A percentile compares a stretch with the other conserved stretches of the same genome.
These are phyloP conservation scores for Fonsecaea multimorphosa DNA, from an alignment of 2,329 filamentous ascomycete genomes.

Conservation along the genomic window DNA sequence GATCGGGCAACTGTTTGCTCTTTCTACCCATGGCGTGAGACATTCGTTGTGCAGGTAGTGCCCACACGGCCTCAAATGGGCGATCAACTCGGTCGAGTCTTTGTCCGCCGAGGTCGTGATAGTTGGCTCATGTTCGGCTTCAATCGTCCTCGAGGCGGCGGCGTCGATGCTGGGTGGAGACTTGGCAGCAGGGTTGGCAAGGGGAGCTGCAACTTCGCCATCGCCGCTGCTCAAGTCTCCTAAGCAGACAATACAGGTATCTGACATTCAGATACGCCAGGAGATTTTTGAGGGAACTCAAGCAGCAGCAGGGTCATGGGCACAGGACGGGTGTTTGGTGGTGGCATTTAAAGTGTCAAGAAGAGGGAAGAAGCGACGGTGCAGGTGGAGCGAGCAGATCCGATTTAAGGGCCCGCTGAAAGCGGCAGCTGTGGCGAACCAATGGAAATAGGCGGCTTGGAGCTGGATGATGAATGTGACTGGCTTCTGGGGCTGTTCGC, in stretches of 20 bases:
- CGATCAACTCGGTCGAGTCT: constrained; percentile 53
- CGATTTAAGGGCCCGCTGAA: constrained; percentile 23
- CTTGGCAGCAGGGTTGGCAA: constrained; percentile 52
- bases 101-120: constrained; percentile 35
- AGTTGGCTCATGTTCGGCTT: constrained; percentile 42
- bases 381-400: constrained; percentile 26
- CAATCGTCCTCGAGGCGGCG: constrained; percentile 42
- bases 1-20: constrained; percentile 97
- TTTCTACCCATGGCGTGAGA: constrained; percentile 90
- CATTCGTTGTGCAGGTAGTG: constrained; percentile 94
- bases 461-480: constrained; percentile 12
- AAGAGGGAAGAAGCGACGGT: constrained; percentile 33
- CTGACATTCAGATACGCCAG: constrained; percentile 57
- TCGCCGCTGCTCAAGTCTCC: constrained; percentile 68
- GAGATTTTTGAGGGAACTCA: constrained; percentile 36
- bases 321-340: constrained; percentile 20
- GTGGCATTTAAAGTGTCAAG: constrained; percentile 28
- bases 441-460: not conserved
- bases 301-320: constrained; percentile 30
- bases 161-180: constrained; percentile 39
- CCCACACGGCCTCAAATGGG: constrained; percentile 75
- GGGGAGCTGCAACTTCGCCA: constrained; percentile 56
- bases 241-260: constrained; percentile 74
- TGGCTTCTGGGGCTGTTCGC: constrained; percentile 9
- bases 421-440: constrained; percentile 20